Evolutionary conservation across 2,329 filamentous ascomycete genomes (phyloP), one percentile per base, ranked within the genome.

Genomic region (Botrytis squamosa): DNA sequence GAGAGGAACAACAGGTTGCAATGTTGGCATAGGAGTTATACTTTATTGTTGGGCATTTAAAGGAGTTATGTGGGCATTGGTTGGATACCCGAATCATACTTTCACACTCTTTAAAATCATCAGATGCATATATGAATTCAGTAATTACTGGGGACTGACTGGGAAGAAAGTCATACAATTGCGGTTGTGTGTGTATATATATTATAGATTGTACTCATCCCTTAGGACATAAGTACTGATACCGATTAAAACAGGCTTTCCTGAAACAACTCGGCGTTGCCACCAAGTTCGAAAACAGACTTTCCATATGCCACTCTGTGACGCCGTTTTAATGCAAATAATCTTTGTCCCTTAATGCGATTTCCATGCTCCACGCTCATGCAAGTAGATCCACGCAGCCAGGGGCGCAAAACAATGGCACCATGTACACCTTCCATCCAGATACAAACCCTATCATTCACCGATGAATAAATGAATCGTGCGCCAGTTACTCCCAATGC

Each of bases 11-110:
- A 62, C 74, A 75, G 60, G 76, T 76, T 52, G 78, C 78, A 60
- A 81, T 82, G 77, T 73, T 81, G 72, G 80, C 80, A 62, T 81
- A 77, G 70, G 59, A 49, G 33, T 38, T 69, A 20, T 29, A 29
- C 42, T 70, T 70, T 66, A 33, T 57, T 66, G 29, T 57, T 66
- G 33, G 70, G 79, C 76, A 80, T 80, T 80, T 75, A 69, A 40
- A 73, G 79, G 80, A 75, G 80, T 80, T 71, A 66, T 60, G 52
- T 55, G 75, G 71, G 74, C 72, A 65, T 74, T 49, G 55, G 46
- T 72, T 44, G 66, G 74, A 79, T 78, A 79, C 77, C 77, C 77
- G 74, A 74, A 66, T 40, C 57, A 66, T 71, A 59, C 64, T 68
- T 55, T 65, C 52, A 55, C 55, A 44, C 52, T 59, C 65, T 60